phyloP scores from a whole-genome alignment of 768 basidiomycete genomes.

The Collybiopsis confluens region DNA sequence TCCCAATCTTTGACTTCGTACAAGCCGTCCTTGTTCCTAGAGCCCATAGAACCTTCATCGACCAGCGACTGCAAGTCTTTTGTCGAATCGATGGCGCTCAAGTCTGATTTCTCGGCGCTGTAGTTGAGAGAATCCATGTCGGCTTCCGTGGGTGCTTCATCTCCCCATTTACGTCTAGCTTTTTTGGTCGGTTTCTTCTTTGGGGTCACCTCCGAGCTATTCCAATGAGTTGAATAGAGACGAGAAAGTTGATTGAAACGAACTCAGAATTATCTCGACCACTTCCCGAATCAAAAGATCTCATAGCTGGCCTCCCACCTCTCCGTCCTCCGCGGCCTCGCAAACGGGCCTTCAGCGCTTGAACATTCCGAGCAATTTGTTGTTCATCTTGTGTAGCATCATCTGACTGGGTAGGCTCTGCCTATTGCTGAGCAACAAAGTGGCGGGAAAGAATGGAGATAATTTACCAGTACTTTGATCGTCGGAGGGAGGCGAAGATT shows the following conservation, averaged over 20 bases:
- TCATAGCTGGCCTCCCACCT: slow-evolving; percentile 42
- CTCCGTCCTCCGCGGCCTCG: slow-evolving; percentile 69
- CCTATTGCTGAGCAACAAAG: not conserved
- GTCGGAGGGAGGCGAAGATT: slow-evolving; percentile 51
- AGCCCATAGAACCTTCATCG: slow-evolving; percentile 73
- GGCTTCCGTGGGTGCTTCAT: slow-evolving; percentile 69
- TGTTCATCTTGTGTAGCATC: slow-evolving; percentile 71
- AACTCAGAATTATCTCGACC: slow-evolving; percentile 75
- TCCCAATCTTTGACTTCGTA: slow-evolving; percentile 79
- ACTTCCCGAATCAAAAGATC: slow-evolving; percentile 43
- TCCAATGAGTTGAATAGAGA: slow-evolving; percentile 1
- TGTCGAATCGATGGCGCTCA: slow-evolving; percentile 25
- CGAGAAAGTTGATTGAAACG: slow-evolving; percentile 21
- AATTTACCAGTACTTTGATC: slow-evolving; percentile 53
- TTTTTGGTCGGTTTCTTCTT: slow-evolving; percentile 67
- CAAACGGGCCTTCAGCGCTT: slow-evolving; percentile 81
- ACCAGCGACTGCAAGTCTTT: slow-evolving; percentile 60
- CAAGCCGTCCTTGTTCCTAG: slow-evolving; percentile 63
- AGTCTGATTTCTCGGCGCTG: slow-evolving; percentile 54
- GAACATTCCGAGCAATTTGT: slow-evolving; percentile 88
- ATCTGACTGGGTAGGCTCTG: slow-evolving; percentile 45
- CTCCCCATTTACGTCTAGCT: slow-evolving; percentile 88
- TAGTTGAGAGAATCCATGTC: slow-evolving; percentile 96
- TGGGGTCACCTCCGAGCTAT: slow-evolving; percentile 57
- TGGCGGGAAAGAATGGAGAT: slow-evolving; percentile 3